Evolutionary conservation across 108 stramenopile species (phyloP).

Genomic region (Stephanodiscus minutulus): DNA sequence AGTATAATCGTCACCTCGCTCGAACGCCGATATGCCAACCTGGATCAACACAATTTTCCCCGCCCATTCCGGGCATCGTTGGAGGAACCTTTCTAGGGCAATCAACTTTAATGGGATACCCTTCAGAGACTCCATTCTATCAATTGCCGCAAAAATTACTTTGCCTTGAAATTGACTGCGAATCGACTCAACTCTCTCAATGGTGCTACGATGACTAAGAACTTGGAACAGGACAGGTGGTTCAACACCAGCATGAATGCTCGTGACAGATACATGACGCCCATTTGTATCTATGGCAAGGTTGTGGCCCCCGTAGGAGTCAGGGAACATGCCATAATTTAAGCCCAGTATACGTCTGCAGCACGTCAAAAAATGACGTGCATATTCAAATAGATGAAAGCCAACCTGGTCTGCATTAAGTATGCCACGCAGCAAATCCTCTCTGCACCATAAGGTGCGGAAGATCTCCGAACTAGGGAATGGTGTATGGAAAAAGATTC

Average conservation of each 20-base stretch:
- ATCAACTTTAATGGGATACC: conserved; percentile 96
- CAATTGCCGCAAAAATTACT: conserved; percentile 90
- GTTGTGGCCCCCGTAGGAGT: conserved; percentile 83
- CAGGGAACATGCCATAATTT: conserved; percentile 92
- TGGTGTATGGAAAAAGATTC: conserved; percentile 97
- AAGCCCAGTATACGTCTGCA: conserved; percentile 95
- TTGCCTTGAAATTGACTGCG: conserved; percentile 79
- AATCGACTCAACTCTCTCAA: conserved; percentile 57
- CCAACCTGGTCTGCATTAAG: conserved; percentile 97
- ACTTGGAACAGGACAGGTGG: conserved; percentile 85
- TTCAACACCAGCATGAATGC: conserved; percentile 96
- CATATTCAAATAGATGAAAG: conserved; percentile 99
- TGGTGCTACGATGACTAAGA: conserved; percentile 63
- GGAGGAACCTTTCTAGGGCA: conserved; percentile 90
- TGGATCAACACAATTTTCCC: conserved; percentile 96
- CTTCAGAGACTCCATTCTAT: conserved; percentile 93
- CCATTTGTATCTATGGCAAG: conserved; percentile 93
- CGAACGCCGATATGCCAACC: conserved; percentile 87
- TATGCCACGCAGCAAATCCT: conserved; percentile 93
- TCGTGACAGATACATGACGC: conserved; percentile 90
- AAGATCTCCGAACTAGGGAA: conserved; percentile 99
- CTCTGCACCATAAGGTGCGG: conserved; percentile 92
- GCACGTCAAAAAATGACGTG: conserved; percentile 98
- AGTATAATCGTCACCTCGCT: conserved; percentile 88
- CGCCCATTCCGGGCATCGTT: conserved; percentile 86